A percentile compares a stretch with the other conserved stretches of the same genome.
phyloP scores from a whole-genome alignment of 192 early-diverging fungal genomes.

The Funneliformis geosporum region DNA sequence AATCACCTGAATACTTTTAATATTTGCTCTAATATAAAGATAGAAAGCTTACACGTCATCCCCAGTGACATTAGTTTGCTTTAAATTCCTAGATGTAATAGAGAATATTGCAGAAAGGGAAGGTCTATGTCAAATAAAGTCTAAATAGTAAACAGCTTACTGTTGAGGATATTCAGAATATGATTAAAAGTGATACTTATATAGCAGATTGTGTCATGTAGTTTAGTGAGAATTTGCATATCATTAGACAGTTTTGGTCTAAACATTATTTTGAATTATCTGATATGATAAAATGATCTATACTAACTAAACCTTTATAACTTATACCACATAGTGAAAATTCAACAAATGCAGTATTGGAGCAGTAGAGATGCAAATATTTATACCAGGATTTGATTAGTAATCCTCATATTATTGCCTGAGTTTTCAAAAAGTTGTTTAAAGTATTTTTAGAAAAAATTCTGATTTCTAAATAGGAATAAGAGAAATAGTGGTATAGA shows the following conservation, averaged over 20 bases:
- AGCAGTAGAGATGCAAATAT: too few relatives aligned
- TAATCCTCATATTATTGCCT: too few relatives aligned
- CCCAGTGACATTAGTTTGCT: not conserved
- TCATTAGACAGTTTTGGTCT: not conserved
- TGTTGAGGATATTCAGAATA: not conserved
- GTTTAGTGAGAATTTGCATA: not conserved
- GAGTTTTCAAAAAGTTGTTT: too few relatives aligned
- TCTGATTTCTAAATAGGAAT: too few relatives aligned
- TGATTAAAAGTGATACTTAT: not conserved
- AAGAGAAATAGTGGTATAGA: not conserved
- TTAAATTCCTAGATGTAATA: slow-evolving; percentile 11
- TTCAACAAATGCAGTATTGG: too few relatives aligned
- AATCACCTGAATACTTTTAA: not conserved
- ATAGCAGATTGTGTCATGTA: not conserved
- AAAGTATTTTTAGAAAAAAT: too few relatives aligned
- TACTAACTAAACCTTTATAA: not conserved
- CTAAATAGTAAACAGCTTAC: not conserved
- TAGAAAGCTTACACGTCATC: not conserved
- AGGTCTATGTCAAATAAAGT: slow-evolving; percentile 8
- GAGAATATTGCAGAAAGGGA: not conserved
- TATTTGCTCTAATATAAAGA: not conserved
- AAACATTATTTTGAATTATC: not conserved
- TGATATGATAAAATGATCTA: slow-evolving; percentile 5
- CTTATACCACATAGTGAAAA: too few relatives aligned
- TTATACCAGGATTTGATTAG: too few relatives aligned